Base-by-base conservation (phyloP, 1,139 yeast genomes). In the Hanseniaspora uvarum region DNA sequence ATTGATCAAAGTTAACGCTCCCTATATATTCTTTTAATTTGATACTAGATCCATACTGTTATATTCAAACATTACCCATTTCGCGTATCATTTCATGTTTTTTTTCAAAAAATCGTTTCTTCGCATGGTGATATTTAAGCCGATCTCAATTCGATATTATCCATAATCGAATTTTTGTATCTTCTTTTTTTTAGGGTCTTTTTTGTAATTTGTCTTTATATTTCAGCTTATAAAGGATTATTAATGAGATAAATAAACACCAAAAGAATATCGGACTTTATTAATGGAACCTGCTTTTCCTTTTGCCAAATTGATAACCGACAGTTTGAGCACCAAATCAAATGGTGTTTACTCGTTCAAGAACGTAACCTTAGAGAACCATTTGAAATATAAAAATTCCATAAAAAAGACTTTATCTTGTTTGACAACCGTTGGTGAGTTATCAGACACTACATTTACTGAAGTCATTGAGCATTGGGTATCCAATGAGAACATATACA, bases 391-490 rank as follows among this genome's bases (percentile, higher is more conserved):
- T 23, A 52, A 39, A 38, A 5, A 14, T 12, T 40, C 46, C 5
- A 46, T 78, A 36, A 63, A 77, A 21, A 72, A 72, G 14, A 75
- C 81, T 0, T 69, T 83, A 49, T 65, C 69, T 33, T 79, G 74
- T 5, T 70, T 84, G 58, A 83, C 92, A 8, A 74, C 80, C 0
- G 88, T 83, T 2, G 94, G 89, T 0, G 72, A 76, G 0, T 70
- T 83, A 33, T 62, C 77, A 7, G 44, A 50, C 30, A 19, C 3
- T 12, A 24, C 36, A 2, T 50, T 30, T 26, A 30, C 34, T 2
- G 23, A 23, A 14, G 48, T 50, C 2, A 43, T 41, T n/a, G 16
- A 28, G 7, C 40, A 36, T 4, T 50, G 53, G 53, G 21, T 43
- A 7, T 10, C 28, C 19, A 43, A 50, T 12, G 33, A 24, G 16